phyloP scores from a whole-genome alignment of 805 yeast species.

The Candida endomychidarum region DNA sequence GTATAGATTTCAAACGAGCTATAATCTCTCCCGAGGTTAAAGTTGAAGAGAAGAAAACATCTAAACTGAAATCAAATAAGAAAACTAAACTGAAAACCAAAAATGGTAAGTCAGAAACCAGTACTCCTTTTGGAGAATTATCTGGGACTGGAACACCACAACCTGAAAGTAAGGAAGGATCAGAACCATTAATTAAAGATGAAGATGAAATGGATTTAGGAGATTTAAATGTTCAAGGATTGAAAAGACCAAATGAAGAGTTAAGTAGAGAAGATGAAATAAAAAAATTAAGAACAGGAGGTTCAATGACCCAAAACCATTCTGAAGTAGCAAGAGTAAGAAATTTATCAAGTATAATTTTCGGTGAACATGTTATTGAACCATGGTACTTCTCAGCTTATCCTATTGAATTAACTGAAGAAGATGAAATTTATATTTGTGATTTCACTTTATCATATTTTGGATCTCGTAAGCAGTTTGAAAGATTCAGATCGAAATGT shows the following conservation, averaged over 20 bases:
- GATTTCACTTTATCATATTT: conserved; percentile 88
- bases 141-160: conserved; percentile 23
- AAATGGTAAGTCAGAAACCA: conserved; percentile 9
- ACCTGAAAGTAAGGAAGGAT: conserved; percentile 27
- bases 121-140: not conserved
- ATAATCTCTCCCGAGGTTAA: conserved; percentile 69
- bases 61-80: conserved; percentile 27
- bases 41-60: conserved; percentile 41
- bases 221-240: conserved; percentile 80
- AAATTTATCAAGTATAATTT: conserved; percentile 71
- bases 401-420: conserved; percentile 92
- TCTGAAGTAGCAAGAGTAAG: conserved; percentile 90
- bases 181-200: conserved; percentile 22
- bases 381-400: conserved; percentile 99
- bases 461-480: conserved; percentile 87
- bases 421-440: conserved; percentile 84
- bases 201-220: conserved; percentile 84
- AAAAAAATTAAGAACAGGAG: conserved; percentile 87
- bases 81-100: conserved; percentile 25
- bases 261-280: conserved; percentile 88
- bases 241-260: conserved; percentile 63
- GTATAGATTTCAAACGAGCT: conserved; percentile 71
- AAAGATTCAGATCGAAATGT: conserved; percentile 84
- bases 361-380: conserved; percentile 90
- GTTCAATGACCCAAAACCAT: conserved; percentile 90